phyloP scores from a whole-genome alignment of 306 rosid genomes.

The Quercus robur region DNA sequence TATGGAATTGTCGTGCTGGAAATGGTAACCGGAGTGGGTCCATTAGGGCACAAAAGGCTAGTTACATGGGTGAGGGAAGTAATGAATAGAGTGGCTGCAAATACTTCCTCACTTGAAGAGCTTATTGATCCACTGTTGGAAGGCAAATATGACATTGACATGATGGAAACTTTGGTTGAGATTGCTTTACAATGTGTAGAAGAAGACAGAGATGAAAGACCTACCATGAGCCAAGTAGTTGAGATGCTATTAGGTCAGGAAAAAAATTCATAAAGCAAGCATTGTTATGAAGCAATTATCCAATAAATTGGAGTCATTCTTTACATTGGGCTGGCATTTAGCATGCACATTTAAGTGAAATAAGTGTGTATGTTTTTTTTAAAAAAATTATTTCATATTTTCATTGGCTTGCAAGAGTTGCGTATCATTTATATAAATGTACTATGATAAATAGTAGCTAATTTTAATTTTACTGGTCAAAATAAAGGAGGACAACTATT shows the following conservation, averaged over 20 bases:
- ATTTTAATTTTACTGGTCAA: too few species aligned
- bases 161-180: slow-evolving; percentile 10
- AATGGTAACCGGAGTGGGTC: slow-evolving; percentile 18
- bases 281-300: too few species aligned
- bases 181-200: slow-evolving; percentile 24
- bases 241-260: slow-evolving; percentile 19
- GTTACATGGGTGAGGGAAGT: slow-evolving; percentile 16
- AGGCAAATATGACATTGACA: neutral
- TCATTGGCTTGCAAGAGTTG: too few species aligned
- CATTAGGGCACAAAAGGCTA: slow-evolving; percentile 14
- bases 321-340: too few species aligned
- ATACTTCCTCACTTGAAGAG: neutral
- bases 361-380: too few species aligned
- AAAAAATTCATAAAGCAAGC: too few species aligned
- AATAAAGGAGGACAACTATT: too few species aligned
- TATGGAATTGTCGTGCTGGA: slow-evolving; percentile 38
- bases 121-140: slow-evolving; percentile 16
- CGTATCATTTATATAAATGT: too few species aligned
- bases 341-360: too few species aligned
- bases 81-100: neutral
- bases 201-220: neutral
- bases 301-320: too few species aligned
- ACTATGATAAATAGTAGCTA: too few species aligned
- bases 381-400: too few species aligned
- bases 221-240: slow-evolving; percentile 33